Evolutionary conservation across 163 green algal genomes (phyloP), one percentile per base, ranked within the genome.

Genomic region (Smithsoniella earleae): DNA sequence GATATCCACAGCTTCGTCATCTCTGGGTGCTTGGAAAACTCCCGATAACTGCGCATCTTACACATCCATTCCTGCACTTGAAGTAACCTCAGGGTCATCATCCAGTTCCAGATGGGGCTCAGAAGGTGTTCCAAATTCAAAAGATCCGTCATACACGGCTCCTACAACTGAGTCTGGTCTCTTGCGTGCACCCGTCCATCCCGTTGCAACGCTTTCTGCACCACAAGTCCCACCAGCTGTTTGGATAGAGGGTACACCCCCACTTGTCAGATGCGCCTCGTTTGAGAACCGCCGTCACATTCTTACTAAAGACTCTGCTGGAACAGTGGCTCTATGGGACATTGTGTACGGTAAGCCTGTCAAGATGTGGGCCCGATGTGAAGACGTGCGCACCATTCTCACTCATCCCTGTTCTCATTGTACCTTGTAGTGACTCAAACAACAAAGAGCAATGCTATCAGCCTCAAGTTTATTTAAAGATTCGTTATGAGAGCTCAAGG

Each of bases 1-100:
- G 58, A 33, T 69, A n/a, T 69, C 58, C 58, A 69, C 58, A 18
- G 30, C 58, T 30, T 69, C 58, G 5, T 69, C 58, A 30, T 69
- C 58, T 31, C 58, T 69, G 0, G 8, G 58, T 31, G 58, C 58
- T 6, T 69, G 58, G 58, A 37, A 30, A 0, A 30, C 16, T 34
- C 58, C 58, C 1, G n/a, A 30, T 4, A n/a, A 4, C 3, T 38
- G 30, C n/a, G 27, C 58, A 5, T 28, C 25, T 3, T 5, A 40
- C 27, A 30, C 58, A 49, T 10, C 40, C 40, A 49, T 13, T 49
- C 13, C 40, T 13, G 40, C 40, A 13, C 40, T 34, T 10, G 58
- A 49, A 49, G 10, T 13, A 10, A 22, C 40, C 40, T 10, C 40
- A 22, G 40, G 40, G 10, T 10, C 40, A 13, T 13, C 40, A 10